A percentile compares a stretch with the other conserved stretches of the same genome.
These are phyloP conservation scores for Alternaria hordeiaustralica DNA, from an alignment of 2,329 filamentous ascomycete genomes.

Conservation along the genomic window DNA sequence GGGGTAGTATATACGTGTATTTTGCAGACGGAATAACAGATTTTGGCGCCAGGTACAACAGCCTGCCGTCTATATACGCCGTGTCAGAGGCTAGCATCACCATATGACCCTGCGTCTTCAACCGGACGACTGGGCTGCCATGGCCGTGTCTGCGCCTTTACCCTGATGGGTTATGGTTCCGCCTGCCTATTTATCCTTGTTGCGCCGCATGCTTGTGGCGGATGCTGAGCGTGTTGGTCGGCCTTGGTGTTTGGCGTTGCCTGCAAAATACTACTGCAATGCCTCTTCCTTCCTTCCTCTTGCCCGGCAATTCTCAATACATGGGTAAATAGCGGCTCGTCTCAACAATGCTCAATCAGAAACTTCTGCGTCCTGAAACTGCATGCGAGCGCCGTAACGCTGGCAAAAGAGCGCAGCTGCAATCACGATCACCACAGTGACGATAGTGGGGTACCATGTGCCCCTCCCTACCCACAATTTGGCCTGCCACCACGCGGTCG, in stretches of 20 bases:
- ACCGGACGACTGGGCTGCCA: constrained; percentile 23
- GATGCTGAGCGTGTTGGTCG: constrained; percentile 1
- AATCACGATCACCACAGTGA: constrained; percentile 10
- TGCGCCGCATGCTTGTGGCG: constrained; percentile 12
- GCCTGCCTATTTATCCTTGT: constrained; percentile 28
- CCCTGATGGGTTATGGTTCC: constrained; percentile 21
- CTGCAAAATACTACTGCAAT: background rate
- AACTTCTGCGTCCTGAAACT: background rate
- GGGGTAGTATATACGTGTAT: constrained; percentile 1
- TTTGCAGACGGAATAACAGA: constrained; percentile 22
- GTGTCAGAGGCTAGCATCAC: constrained; percentile 25
- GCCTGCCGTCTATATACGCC: constrained; percentile 29
- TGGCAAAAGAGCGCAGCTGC: constrained; percentile 10
- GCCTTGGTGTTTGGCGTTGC: background rate
- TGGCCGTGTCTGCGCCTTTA: constrained; percentile 16
- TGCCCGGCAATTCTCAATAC: constrained; percentile 4
- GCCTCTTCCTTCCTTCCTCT: background rate
- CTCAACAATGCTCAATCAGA: constrained; percentile 3
- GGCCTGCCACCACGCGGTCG: constrained; percentile 5
- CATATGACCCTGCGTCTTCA: constrained; percentile 32
- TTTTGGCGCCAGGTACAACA: constrained; percentile 18
- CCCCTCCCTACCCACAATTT: constrained; percentile 23
- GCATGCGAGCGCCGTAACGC: constrained; percentile 3
- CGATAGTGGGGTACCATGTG: constrained; percentile 22
- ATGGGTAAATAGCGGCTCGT: constrained; percentile 13